Conservation (phyloP, 2,329 filamentous ascomycete species). For the Paecilomyces variotii region DNA sequence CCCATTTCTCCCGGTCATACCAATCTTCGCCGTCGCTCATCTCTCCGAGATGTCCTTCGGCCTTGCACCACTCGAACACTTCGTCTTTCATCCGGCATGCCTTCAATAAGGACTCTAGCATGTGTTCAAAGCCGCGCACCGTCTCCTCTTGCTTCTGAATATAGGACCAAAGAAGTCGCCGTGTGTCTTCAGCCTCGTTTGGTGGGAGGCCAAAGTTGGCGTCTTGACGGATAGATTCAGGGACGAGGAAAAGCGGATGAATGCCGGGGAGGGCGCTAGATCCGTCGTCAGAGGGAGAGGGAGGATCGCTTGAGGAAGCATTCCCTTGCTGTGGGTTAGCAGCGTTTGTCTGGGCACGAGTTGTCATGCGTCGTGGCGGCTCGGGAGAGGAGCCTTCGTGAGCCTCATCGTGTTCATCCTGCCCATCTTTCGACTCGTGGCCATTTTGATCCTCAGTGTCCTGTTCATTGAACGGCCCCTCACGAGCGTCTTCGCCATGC, state of each 20-base stretch:
- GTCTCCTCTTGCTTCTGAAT: conserved; percentile 61
- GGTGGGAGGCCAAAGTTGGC: conserved; percentile 50
- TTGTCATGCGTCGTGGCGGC: conserved; percentile 39
- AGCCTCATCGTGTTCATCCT: conserved; percentile 24
- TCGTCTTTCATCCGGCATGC: conserved; percentile 53
- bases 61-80: conserved; percentile 54
- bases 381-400: conserved; percentile 29
- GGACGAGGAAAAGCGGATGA: conserved; percentile 52
- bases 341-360: conserved; percentile 35
- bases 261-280: conserved; percentile 31
- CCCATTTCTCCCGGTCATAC: conserved; percentile 57
- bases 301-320: conserved; percentile 13
- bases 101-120: conserved; percentile 49
- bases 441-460: background rate
- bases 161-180: conserved; percentile 52
- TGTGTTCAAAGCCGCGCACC: conserved; percentile 47
- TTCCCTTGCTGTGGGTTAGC: conserved; percentile 20
- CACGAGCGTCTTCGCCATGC: conserved; percentile 18
- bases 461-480: conserved; percentile 3
- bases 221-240: conserved; percentile 43
- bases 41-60: conserved; percentile 56
- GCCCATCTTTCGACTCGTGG: conserved; percentile 12
- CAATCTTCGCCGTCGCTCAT: conserved; percentile 63
- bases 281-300: conserved; percentile 21
- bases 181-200: conserved; percentile 55